Conservation (phyloP, 164 flowering plant species). For the Vitis rupestris region DNA sequence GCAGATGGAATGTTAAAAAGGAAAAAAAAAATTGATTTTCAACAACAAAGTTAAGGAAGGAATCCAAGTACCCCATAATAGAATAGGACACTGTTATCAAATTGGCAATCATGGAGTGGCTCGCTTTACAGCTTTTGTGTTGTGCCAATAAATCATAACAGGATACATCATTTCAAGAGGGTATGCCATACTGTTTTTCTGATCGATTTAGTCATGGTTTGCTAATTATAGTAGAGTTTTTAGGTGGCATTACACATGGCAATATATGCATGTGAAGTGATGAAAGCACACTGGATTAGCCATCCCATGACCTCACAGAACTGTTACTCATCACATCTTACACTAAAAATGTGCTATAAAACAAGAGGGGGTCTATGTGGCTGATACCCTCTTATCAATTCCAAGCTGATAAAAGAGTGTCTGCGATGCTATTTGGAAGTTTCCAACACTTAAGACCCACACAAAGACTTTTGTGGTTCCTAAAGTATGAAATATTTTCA, state of each 20-base stretch:
- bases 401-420: constrained; percentile 3
- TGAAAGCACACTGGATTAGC: not conserved
- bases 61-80: constrained; percentile 1
- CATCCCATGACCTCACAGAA: constrained; percentile 13
- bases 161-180: constrained; percentile 8
- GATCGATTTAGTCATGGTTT: constrained; percentile 10
- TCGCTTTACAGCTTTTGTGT: constrained; percentile 15
- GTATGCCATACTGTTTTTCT: not conserved
- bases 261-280: not conserved
- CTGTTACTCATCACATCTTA: constrained; percentile 2
- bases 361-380: constrained; percentile 15
- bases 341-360: constrained; percentile 9
- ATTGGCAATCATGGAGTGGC: constrained; percentile 21
- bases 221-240: constrained; percentile 9
- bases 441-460: constrained; percentile 10
- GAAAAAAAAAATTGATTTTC: not conserved
- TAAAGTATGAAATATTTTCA: not conserved
- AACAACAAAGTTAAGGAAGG: not conserved
- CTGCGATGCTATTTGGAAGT: constrained; percentile 11
- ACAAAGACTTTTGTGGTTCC: not conserved
- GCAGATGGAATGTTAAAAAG: constrained; percentile 5
- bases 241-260: constrained; percentile 18
- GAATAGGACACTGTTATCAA: constrained; percentile 11
- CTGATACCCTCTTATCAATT: constrained; percentile 9
- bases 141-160: not conserved